Base-by-base conservation (phyloP, 2,329 filamentous ascomycete genomes). In the Mariannaea elegans region DNA sequence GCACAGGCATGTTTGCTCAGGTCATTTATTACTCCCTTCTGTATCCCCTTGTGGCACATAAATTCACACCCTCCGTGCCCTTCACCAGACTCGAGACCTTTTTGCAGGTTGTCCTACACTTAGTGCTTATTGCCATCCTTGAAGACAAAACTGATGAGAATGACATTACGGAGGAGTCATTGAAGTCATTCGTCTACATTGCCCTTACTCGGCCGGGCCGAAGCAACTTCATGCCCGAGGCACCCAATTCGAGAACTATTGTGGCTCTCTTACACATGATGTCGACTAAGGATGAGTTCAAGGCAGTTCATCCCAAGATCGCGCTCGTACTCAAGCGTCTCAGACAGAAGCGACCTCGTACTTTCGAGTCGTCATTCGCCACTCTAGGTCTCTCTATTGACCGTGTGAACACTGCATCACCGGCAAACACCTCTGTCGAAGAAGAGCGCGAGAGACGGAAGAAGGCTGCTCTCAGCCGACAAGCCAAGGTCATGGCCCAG, bases 401-500 rank as follows among this genome's bases (percentile, higher is more conserved):
- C 70, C 86, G 91, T 48, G 87, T 96, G 63, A 91, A 92, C 65
- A 93, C 92, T 4, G 88, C 89, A 4, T 95, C 93, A 1, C 93
- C 94, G n/a, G 91, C 91, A 13, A 84, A 82, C 55, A 84, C 82
- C 53, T 82, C 86, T 6, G 87, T 83, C 34, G 89, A 91, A 59
- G 90, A 90, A 65, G 91, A 94, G 71, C 85, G 87, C 14, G 91
- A 94, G 75, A 81, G 87, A 61, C 97, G 94, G 81, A 99, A 97
- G 82, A 91, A 91, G 76, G 92, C 94, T 51, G 95, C 95, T 1
- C 79, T 94, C 38, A 94, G 93, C 68, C 88, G 95, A 19, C 94
- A 98, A 76, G 94, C 94, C 2, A 91, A 88, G 71, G 93, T 99
- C 29, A 97, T 99, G 94, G 95, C 94, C 2, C 93, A 97, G 72